phyloP scores from a whole-genome alignment of 2,329 filamentous ascomycete species.

The Septoria petroselini region DNA sequence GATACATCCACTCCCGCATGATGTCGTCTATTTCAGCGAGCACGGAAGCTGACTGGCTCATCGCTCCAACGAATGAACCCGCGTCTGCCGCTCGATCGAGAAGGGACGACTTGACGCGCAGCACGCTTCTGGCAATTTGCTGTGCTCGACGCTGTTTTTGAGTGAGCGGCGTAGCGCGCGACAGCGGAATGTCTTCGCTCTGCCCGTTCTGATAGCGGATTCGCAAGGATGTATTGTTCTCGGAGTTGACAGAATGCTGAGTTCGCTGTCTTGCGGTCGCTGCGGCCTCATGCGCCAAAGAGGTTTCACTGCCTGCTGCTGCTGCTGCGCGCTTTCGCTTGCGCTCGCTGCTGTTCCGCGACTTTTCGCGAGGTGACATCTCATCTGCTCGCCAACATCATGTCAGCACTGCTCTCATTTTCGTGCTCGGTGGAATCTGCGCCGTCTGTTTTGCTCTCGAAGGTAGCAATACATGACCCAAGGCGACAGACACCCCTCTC shows the following conservation, averaged over 20 bases:
- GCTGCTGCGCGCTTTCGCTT: constrained; percentile 58
- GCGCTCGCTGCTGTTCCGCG: constrained; percentile 38
- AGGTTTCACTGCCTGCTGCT: constrained; percentile 42
- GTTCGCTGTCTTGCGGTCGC: constrained; percentile 50
- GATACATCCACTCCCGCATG: constrained; percentile 55
- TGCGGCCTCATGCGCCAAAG: constrained; percentile 35
- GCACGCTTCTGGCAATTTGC: constrained; percentile 54
- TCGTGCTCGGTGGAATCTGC: too few relatives aligned
- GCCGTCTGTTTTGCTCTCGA: too few relatives aligned
- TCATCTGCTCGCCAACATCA: neutral
- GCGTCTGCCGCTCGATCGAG: constrained; percentile 48
- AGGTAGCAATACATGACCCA: too few relatives aligned
- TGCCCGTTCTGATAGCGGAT: constrained; percentile 61
- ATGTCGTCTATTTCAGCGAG: constrained; percentile 58
- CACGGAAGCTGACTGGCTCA: constrained; percentile 42
- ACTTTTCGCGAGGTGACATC: neutral
- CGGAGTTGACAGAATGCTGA: constrained; percentile 38
- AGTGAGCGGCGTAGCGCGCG: constrained; percentile 40
- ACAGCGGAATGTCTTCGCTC: constrained; percentile 56
- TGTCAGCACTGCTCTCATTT: neutral
- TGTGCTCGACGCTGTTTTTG: constrained; percentile 54
- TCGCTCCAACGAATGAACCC: constrained; percentile 29
- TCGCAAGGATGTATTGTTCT: constrained; percentile 48
- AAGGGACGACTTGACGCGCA: constrained; percentile 55
- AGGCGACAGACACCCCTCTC: too few relatives aligned